phyloP scores from a whole-genome alignment of 305 asterid species.

The Striga hermonthica region DNA sequence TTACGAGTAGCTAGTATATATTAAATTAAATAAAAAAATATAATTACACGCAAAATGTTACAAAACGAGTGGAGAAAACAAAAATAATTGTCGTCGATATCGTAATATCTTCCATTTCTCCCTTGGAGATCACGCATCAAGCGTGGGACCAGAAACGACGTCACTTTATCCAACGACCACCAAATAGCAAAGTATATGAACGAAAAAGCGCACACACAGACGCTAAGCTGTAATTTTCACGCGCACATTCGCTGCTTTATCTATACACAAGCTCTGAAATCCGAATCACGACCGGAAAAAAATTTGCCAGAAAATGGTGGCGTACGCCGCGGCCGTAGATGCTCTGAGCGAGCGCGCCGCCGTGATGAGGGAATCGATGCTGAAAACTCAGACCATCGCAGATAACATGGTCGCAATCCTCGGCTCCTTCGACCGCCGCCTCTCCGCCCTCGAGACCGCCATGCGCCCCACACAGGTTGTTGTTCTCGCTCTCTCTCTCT shows the following conservation, averaged over 20 bases:
- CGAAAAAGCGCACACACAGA: slow-evolving; percentile 13
- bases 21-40: too few species aligned
- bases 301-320: slow-evolving; percentile 39
- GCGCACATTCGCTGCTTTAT: slow-evolving; percentile 14
- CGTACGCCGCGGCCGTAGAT: slow-evolving; percentile 50
- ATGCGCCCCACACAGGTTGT: slow-evolving; percentile 97
- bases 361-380: slow-evolving; percentile 71
- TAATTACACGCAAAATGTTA: too few species aligned
- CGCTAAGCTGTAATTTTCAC: slow-evolving; percentile 20
- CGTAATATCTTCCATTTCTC: background rate
- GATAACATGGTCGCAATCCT: slow-evolving; percentile 80
- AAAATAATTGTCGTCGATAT: too few species aligned
- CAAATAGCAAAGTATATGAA: background rate
- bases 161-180: slow-evolving; percentile 4
- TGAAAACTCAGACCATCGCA: slow-evolving; percentile 69
- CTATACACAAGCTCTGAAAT: slow-evolving; percentile 1
- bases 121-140: slow-evolving; percentile 1
- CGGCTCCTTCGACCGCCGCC: slow-evolving; percentile 95
- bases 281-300: background rate
- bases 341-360: slow-evolving; percentile 64
- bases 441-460: slow-evolving; percentile 98
- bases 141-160: slow-evolving; percentile 23
- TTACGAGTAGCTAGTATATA: too few species aligned
- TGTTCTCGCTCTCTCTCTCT: slow-evolving; percentile 19
- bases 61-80: too few species aligned